A percentile compares a stretch with the other conserved stretches of the same genome.
Evolutionary conservation across 2,329 filamentous ascomycete species (phyloP).

Genomic region (Phialemoniopsis sp.): DNA sequence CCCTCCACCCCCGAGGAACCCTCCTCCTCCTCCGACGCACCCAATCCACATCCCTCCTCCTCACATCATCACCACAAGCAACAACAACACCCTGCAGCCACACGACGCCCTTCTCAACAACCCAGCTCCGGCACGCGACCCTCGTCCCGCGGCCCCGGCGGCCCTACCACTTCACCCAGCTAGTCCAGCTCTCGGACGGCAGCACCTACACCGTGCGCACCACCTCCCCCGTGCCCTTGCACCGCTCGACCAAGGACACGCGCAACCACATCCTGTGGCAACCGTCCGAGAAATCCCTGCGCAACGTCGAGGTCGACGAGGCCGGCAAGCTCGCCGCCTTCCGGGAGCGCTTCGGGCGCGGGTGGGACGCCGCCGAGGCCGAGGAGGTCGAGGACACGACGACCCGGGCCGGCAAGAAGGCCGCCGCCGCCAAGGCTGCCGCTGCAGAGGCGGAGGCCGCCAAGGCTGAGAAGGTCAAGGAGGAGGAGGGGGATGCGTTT

Average conservation of each 20-base stretch:
- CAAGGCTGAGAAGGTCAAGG: conserved; percentile 13
- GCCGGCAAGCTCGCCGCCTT: conserved; percentile 86
- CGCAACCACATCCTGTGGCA: conserved; percentile 92
- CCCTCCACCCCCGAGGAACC: conserved; percentile 18
- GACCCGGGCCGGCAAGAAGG: conserved; percentile 19
- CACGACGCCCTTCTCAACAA: conserved; percentile 26
- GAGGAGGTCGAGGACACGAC: conserved; percentile 24
- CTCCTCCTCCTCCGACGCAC: conserved; percentile 20
- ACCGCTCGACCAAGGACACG: conserved; percentile 70
- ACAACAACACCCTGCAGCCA: conserved; percentile 13
- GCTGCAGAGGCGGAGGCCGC: conserved; percentile 21
- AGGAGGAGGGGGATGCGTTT: conserved; percentile 18
- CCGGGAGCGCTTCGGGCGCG: conserved; percentile 75
- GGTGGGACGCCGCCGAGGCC: conserved; percentile 62
- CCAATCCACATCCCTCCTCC: conserved; percentile 11
- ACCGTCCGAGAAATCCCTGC: conserved; percentile 72
- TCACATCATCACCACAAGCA: conserved; percentile 9
- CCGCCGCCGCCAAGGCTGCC: conserved; percentile 8
- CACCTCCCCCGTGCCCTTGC: conserved; percentile 62
- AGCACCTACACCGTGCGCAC: conserved; percentile 78
- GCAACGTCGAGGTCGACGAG: conserved; percentile 92
- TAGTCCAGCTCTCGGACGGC: conserved; percentile 89
- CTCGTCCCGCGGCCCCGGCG: conserved; percentile 84
- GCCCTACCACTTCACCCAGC: conserved; percentile 96
- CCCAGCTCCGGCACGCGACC: conserved; percentile 71